Conservation (phyloP, 139 green algal species). For the Spirogloea muscicola region DNA sequence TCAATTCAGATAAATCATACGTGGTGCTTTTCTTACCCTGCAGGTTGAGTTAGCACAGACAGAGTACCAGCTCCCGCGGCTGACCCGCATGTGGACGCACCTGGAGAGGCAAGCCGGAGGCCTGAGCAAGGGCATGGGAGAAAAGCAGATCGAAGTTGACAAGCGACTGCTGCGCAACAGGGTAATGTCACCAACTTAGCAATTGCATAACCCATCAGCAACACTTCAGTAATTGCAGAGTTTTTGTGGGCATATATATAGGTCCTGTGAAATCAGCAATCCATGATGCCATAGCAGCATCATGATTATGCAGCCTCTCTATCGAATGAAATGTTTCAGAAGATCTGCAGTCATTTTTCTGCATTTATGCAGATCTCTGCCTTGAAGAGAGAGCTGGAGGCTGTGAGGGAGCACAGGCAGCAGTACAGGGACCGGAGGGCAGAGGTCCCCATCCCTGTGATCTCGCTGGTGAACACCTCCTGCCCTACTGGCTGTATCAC, state of each 20-base stretch:
- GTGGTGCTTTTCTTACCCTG: neutral
- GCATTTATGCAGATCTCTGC: constrained; percentile 47
- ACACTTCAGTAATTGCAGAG: no score
- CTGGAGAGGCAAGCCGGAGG: constrained; percentile 84
- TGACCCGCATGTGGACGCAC: constrained; percentile 96
- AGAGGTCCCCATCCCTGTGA: constrained; percentile 68
- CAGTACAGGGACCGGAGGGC: constrained; percentile 61
- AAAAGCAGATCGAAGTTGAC: constrained; percentile 99
- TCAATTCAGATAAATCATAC: neutral
- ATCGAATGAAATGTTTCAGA: no score
- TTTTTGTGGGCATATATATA: no score
- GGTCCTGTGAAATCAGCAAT: no score
- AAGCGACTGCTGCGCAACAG: constrained; percentile 68
- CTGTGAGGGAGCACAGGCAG: constrained; percentile 58
- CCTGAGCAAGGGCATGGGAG: constrained; percentile 82
- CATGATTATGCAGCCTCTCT: no score
- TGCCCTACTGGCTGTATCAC: no score
- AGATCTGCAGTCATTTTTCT: no score
- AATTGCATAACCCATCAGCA: no score
- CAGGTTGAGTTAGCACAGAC: constrained; percentile 81
- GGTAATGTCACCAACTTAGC: constrained; percentile 6
- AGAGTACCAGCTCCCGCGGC: constrained; percentile 93
- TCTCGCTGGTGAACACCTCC: constrained; percentile 67
- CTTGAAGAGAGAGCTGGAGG: constrained; percentile 67
- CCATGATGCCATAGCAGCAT: no score